Evolutionary conservation across 345 rosid genomes (phyloP).

Genomic region (Arabidopsis arenosa): DNA sequence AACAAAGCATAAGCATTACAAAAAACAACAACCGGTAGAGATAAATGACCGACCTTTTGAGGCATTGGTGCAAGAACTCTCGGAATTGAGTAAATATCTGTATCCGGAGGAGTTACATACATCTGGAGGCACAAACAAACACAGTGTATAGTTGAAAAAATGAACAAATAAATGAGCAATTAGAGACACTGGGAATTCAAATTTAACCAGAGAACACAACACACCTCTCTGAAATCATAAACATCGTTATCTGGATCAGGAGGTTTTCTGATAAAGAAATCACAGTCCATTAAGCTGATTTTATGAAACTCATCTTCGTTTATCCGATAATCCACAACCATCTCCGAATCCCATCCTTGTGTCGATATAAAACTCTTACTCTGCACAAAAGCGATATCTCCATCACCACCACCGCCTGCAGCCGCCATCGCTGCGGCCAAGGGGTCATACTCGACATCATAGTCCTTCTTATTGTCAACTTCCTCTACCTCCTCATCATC

Average conservation of each 20-base stretch:
- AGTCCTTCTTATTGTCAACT: constrained; percentile 87
- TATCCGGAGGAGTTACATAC: constrained; percentile 98
- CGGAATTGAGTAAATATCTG: constrained; percentile 84
- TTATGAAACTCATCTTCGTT: constrained; percentile 95
- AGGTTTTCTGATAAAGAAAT: constrained; percentile 91
- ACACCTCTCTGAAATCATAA: constrained; percentile 92
- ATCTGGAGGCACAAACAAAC: constrained; percentile 55
- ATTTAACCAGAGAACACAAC: not conserved
- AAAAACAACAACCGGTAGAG: not conserved
- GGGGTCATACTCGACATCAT: constrained; percentile 87
- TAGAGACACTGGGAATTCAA: not conserved
- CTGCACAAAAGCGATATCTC: constrained; percentile 66
- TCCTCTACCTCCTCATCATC: constrained; percentile 90
- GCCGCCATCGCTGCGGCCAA: constrained; percentile 48
- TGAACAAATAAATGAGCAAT: constrained; percentile 6
- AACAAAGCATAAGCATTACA: not conserved
- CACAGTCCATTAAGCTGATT: constrained; percentile 83
- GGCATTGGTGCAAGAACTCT: constrained; percentile 93
- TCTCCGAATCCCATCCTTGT: constrained; percentile 86
- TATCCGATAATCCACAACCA: constrained; percentile 85
- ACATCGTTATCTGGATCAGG: constrained; percentile 95
- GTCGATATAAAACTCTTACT: constrained; percentile 80
- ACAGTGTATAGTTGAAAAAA: not conserved
- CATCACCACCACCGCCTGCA: constrained; percentile 48
- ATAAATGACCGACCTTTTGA: constrained; percentile 60